Base-by-base conservation (phyloP, 2,329 filamentous ascomycete genomes). In the Alternaria hordeiaustralica region DNA sequence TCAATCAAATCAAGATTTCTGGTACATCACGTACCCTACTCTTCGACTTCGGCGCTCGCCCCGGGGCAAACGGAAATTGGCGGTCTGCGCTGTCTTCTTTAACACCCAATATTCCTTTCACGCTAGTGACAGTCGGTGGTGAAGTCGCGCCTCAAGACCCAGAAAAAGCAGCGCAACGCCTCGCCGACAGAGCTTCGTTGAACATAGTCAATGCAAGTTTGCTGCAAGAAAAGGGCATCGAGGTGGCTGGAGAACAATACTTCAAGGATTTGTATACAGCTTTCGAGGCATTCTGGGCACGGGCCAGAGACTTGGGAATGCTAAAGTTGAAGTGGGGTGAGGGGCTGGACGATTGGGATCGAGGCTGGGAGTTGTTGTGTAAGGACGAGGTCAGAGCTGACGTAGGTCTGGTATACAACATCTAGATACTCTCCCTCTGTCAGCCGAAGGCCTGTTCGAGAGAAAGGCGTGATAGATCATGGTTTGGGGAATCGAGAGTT, bases 361-460 rank as follows among this genome's bases (percentile, higher is more conserved):
- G 67, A 41, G 72, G 61, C 5, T 75, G 74, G 74, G 72, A 74
- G 10, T 61, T 55, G 11, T 51, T 75, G 23, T 72, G 68, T 53
- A 67, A 47, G 41, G 72, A 72, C 50, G 49, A 74, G 44, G 65
- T 73, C n/a, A 26, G 23, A 13, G 64, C 71, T 45, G 54, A 63
- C 44, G 64, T 55, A n/a, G 72, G 67, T 21, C 50, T 73, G 59
- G 68, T 73, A 21, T 72, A 53, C 30, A 53, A 10, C 23, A 41
- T 53, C 9, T 53, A 53, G 49, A 1, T 23, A 59, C 20, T 41
- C 26, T 3, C 21, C 44, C 15, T 43, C 30, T 36, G 49, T 53
- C 23, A 13, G 6, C 28, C 9, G 33, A 53, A 20, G 20, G 20
- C 15, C 41, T 33, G 20, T 23, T 10, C 28, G 25, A 36, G 13